phyloP scores from a whole-genome alignment of 2,329 filamentous ascomycete species.

The Keithomyces neogunnii region DNA sequence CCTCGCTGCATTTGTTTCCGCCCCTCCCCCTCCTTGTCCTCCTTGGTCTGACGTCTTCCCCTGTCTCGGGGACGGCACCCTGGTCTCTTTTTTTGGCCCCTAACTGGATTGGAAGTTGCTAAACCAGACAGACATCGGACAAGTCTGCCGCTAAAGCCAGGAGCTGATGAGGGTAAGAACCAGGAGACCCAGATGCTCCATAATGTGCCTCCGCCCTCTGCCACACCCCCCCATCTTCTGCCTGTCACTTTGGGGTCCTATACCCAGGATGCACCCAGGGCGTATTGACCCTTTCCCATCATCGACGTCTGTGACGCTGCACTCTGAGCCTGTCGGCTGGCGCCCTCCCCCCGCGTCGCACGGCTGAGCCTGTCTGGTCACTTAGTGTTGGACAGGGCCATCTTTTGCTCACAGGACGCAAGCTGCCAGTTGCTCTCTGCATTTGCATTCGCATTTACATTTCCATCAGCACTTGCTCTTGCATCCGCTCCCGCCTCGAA shows the following conservation, averaged over 20 bases:
- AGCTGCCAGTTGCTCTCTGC: not conserved
- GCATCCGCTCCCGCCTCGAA: not conserved
- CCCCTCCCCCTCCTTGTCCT: not conserved
- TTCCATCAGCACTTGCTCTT: not conserved
- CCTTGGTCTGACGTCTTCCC: too few species aligned
- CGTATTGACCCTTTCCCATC: not conserved
- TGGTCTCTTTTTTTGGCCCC: not conserved
- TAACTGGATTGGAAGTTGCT: not conserved
- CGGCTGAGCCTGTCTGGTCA: not conserved
- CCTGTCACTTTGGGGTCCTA: not conserved
- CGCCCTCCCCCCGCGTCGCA: not conserved
- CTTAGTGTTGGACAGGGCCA: not conserved
- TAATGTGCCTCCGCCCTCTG: not conserved
- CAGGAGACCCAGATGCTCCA: too few species aligned
- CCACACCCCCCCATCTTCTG: not conserved
- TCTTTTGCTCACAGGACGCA: not conserved
- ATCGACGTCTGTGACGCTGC: too few species aligned
- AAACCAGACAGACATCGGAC: not conserved
- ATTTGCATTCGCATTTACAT: not conserved
- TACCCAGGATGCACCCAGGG: not conserved
- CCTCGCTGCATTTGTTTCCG: not conserved
- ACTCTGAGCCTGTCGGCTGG: too few species aligned
- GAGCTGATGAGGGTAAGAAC: not conserved
- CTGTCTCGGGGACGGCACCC: not conserved
- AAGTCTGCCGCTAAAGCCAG: not conserved